Conservation (phyloP, 805 yeast genomes). For the Candida berthetii region DNA sequence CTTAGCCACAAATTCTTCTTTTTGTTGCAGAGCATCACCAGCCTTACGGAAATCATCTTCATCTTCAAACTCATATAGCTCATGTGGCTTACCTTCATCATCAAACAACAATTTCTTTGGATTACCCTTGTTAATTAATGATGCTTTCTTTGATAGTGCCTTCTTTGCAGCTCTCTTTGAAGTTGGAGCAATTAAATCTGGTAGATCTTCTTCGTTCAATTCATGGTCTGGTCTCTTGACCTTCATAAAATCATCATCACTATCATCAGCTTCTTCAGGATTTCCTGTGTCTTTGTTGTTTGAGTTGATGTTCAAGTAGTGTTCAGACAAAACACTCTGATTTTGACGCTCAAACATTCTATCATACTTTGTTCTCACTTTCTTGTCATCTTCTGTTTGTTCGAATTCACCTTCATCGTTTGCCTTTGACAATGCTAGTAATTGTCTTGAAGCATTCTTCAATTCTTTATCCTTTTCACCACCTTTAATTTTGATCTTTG, state of each 20-base stretch:
- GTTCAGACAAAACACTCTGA: slow-evolving; percentile 87
- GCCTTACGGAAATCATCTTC: slow-evolving; percentile 77
- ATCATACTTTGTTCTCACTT: slow-evolving; percentile 83
- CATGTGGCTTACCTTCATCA: slow-evolving; percentile 91
- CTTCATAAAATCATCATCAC: slow-evolving; percentile 71
- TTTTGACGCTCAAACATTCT: slow-evolving; percentile 93
- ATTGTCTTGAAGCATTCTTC: slow-evolving; percentile 76
- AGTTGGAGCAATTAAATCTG: slow-evolving; percentile 54
- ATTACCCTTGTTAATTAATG: slow-evolving; percentile 52
- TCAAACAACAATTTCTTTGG: slow-evolving; percentile 83
- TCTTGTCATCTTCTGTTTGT: slow-evolving; percentile 21
- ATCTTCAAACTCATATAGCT: slow-evolving; percentile 83
- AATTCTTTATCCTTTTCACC: slow-evolving; percentile 49
- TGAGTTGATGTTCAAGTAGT: slow-evolving; percentile 65
- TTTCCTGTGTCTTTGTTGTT: slow-evolving; percentile 19
- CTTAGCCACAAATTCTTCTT: slow-evolving; percentile 54
- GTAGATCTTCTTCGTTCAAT: slow-evolving; percentile 56
- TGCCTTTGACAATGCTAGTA: slow-evolving; percentile 48
- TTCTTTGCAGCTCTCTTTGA: slow-evolving; percentile 83
- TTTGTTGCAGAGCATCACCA: slow-evolving; percentile 66
- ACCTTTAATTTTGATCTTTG: slow-evolving; percentile 74
- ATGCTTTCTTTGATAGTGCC: slow-evolving; percentile 81
- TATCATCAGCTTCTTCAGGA: slow-evolving; percentile 36
- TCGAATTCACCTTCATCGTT: slow-evolving; percentile 61
- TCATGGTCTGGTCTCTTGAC: slow-evolving; percentile 77